Evolutionary conservation across 441 rosid genomes (phyloP), one percentile per base, ranked within the genome.

Genomic region (Syzygium syzygioides): DNA sequence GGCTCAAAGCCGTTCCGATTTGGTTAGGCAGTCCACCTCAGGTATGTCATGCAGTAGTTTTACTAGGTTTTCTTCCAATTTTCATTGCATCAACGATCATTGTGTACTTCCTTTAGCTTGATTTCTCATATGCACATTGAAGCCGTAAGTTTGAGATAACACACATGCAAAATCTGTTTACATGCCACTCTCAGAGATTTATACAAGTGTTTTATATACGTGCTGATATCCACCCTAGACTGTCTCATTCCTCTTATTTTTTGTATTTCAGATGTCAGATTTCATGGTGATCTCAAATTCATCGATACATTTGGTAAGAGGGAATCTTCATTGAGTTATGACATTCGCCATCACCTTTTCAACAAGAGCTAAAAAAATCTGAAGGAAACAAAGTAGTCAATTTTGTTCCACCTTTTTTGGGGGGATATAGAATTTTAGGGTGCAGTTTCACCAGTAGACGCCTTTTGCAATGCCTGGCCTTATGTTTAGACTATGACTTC

Each of bases 281-380:
- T 93, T 84, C 91, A 91, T 9, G 92, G 94, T 90, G 98, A 96
- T 91, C 91, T 95, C 86, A 97, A 92, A 92, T 93, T 94, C 86
- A 87, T 93, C 50, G 98, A 98, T 92, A 93, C 96, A 90, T 94
- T 92, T 90, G 99, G 99, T 98, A 94, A 94, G 95, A 52, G 50
- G 86, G 88, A 83, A 55, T 85, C 30, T 23, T 54, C 9, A 0
- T 52, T 32, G 45, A 68, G 79, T 66, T 10, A 9, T 54, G 41
- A 64, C 15, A 23, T 85, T 59, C 6, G 41, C 56, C 80, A 52
- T 68, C 83, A 41, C 52, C n/a, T 76, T 76, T 37, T 76, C 52
- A 41, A 45, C 83, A 37, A 71, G 83, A 76, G 52, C 83, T 26
- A 23, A 71, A 37, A 37, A 37, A 71, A 71, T 28, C 50, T 19